Conservation (phyloP, 1,284 basidiomycete species). For the Caloboletus firmus region DNA sequence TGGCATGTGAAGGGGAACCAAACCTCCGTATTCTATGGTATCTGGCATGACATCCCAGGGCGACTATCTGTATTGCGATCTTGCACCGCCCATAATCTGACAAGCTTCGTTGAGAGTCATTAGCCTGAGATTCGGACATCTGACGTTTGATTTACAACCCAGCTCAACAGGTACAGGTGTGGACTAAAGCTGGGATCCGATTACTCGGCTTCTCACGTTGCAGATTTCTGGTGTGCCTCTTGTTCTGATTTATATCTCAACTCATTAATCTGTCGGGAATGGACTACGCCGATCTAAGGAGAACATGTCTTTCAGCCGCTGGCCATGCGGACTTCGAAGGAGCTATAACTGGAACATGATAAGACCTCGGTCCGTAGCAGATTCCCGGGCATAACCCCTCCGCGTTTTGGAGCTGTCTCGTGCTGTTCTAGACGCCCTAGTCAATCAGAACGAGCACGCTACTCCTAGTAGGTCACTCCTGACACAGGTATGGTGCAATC, state of each 20-base stretch:
- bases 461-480: slow-evolving; percentile 19
- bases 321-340: neutral
- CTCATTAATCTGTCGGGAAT: neutral
- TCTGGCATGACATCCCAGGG: slow-evolving; percentile 2
- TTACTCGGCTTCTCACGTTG: neutral
- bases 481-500: slow-evolving; percentile 31
- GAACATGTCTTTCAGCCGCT: neutral
- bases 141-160: neutral
- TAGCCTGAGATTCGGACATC: neutral
- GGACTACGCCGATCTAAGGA: neutral
- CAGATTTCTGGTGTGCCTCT: neutral
- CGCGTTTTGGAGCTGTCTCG: neutral
- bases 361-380: neutral
- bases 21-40: neutral
- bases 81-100: neutral
- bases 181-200: neutral
- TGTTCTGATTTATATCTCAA: neutral
- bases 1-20: slow-evolving; percentile 5
- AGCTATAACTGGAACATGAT: neutral
- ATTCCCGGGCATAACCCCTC: neutral
- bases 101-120: neutral
- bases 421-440: neutral
- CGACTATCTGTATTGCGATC: neutral
- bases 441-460: slow-evolving; percentile 6
- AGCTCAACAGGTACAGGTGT: neutral